These are phyloP conservation scores for Micromonas pusilla DNA, from an alignment of 139 green algal genomes.

Conservation along the genomic window DNA sequence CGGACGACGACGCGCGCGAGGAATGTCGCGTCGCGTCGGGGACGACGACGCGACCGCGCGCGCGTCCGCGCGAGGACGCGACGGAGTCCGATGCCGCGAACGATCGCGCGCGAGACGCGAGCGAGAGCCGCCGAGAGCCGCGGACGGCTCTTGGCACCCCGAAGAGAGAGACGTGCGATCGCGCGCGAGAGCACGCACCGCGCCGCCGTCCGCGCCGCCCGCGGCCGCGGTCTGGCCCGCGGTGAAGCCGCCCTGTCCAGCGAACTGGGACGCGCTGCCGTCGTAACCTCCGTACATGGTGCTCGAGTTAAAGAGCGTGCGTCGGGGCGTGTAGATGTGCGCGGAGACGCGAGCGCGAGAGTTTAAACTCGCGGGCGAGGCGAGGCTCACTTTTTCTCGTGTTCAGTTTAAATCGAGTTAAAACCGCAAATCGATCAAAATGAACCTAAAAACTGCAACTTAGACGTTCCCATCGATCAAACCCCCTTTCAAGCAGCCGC, in stretches of 20 bases:
- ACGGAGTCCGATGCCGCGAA: too few relatives aligned
- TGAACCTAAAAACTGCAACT: too few relatives aligned
- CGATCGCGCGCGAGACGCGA: background rate
- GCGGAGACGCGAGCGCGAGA: too few relatives aligned
- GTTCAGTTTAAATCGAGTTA: too few relatives aligned
- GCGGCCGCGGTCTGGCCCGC: background rate
- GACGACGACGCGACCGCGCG: background rate
- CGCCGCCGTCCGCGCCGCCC: background rate
- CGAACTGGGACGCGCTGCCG: conserved; percentile 17
- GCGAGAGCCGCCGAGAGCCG: background rate
- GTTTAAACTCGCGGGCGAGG: too few relatives aligned
- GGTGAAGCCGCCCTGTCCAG: conserved; percentile 5
- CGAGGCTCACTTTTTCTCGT: too few relatives aligned
- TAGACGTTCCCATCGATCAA: too few relatives aligned
- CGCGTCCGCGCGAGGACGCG: background rate
- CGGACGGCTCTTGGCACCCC: background rate
- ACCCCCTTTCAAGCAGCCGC: too few relatives aligned
- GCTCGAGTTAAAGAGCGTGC: background rate
- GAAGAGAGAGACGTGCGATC: background rate
- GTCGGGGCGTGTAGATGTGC: too few relatives aligned
- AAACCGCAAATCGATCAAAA: too few relatives aligned
- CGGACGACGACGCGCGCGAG: background rate
- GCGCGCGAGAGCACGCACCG: background rate
- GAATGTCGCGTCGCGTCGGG: background rate
- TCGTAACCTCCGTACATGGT: conserved; percentile 4